These are phyloP conservation scores for Nemania bipapillata DNA, from an alignment of 2,329 filamentous ascomycete species.

Conservation along the genomic window DNA sequence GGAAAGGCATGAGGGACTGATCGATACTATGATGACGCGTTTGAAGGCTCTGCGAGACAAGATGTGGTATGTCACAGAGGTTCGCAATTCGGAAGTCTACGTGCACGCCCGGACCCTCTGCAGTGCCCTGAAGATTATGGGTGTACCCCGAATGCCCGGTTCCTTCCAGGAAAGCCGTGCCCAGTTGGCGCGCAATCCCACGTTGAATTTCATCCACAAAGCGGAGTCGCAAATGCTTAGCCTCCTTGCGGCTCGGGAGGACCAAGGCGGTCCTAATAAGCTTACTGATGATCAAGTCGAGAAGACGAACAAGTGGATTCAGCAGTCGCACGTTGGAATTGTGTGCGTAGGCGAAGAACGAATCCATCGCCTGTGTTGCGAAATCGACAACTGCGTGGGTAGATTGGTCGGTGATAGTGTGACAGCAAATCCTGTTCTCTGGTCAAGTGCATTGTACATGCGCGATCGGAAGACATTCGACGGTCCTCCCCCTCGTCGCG, in stretches of 20 bases:
- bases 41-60: constrained; percentile 85
- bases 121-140: constrained; percentile 90
- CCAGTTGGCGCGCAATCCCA: constrained; percentile 60
- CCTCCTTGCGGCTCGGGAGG: constrained; percentile 81
- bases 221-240: constrained; percentile 88
- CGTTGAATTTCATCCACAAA: constrained; percentile 76
- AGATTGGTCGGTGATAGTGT: constrained; percentile 87
- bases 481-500: constrained; percentile 50
- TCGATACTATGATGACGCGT: constrained; percentile 78
- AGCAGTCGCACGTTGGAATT: constrained; percentile 84
- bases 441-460: constrained; percentile 89
- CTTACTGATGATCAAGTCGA: constrained; percentile 95
- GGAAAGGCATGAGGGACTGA: constrained; percentile 77
- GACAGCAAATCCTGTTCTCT: constrained; percentile 85
- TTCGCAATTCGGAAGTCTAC: constrained; percentile 88
- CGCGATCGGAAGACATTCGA: constrained; percentile 76
- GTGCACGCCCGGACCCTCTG: constrained; percentile 88
- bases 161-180: constrained; percentile 63
- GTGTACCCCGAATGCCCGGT: constrained; percentile 68
- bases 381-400: constrained; percentile 85
- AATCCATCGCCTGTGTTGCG: constrained; percentile 91
- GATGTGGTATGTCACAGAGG: constrained; percentile 98
- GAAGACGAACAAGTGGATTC: constrained; percentile 83
- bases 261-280: constrained; percentile 92
- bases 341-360: constrained; percentile 95